These are phyloP conservation scores for Massariosphaeria phaeospora DNA, from an alignment of 495 filamentous ascomycete species.

Conservation along the genomic window DNA sequence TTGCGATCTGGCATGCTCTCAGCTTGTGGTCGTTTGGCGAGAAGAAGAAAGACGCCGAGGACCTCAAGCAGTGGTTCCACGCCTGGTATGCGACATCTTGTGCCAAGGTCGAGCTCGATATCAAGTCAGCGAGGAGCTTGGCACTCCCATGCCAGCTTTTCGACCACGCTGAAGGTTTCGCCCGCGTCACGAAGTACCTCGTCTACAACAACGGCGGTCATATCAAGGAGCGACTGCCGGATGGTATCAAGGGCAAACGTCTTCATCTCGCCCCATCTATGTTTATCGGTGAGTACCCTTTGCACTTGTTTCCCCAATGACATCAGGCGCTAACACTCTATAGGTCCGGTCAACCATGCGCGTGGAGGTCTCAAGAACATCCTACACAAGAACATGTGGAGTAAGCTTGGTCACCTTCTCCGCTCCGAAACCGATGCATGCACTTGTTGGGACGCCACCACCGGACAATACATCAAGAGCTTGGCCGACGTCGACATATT, in stretches of 20 bases:
- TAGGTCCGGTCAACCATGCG: conserved; percentile 1
- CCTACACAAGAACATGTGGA: conserved; percentile 7
- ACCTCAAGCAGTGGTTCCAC: no score
- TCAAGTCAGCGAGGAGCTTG: conserved; percentile 1
- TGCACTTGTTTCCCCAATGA: no score
- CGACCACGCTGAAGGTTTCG: conserved; percentile 16
- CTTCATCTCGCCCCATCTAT: background rate
- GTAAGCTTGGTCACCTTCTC: background rate
- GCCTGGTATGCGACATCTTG: no score
- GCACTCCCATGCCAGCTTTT: conserved; percentile 3
- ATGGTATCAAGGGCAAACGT: background rate
- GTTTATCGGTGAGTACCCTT: conserved; percentile 16
- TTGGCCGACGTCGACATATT: conserved; percentile 1
- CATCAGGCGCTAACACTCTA: no score
- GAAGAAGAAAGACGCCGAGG: no score
- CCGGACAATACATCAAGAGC: background rate
- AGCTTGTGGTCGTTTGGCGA: no score
- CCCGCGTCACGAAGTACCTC: conserved; percentile 12
- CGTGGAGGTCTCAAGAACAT: conserved; percentile 13
- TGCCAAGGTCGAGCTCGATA: no score
- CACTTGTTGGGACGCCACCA: conserved; percentile 1
- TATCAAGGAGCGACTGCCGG: conserved; percentile 3
- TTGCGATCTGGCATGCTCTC: no score
- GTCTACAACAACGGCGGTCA: conserved; percentile 9
- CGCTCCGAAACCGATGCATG: no score